Conservation (phyloP, 31 red algal species). For the Odonthalia washingtoniensis region DNA sequence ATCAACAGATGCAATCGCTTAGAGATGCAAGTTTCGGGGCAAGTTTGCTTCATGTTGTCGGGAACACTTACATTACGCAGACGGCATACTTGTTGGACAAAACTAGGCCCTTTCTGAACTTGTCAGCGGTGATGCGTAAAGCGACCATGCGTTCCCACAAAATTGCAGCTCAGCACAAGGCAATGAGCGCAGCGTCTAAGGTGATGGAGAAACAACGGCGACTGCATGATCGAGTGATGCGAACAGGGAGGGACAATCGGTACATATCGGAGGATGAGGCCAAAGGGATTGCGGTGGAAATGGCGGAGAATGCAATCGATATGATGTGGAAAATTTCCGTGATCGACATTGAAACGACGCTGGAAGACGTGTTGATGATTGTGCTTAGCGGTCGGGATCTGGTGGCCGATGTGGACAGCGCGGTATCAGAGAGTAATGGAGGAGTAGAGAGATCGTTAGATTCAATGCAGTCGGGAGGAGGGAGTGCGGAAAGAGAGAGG, state of each 20-base stretch:
- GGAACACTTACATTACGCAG: conserved; percentile 65
- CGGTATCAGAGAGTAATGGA: neutral
- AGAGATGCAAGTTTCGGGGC: conserved; percentile 76
- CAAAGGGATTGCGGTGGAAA: conserved; percentile 66
- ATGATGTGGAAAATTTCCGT: conserved; percentile 88
- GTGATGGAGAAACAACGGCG: conserved; percentile 71
- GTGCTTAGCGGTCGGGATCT: conserved; percentile 79
- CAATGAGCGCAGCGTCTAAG: conserved; percentile 55
- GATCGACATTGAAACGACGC: conserved; percentile 83
- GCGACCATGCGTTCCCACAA: conserved; percentile 67
- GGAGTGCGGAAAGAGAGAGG: no score
- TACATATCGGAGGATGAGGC: conserved; percentile 75
- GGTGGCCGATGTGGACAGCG: conserved; percentile 26
- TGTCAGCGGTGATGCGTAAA: conserved; percentile 62
- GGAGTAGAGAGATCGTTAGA: conserved; percentile 9
- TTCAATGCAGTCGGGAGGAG: neutral
- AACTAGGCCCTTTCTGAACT: conserved; percentile 52
- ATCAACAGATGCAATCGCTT: conserved; percentile 55
- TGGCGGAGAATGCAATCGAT: conserved; percentile 79
- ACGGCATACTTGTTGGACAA: conserved; percentile 64
- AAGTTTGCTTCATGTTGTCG: conserved; percentile 58
- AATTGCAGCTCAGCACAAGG: conserved; percentile 67
- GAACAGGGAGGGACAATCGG: conserved; percentile 42
- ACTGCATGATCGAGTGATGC: conserved; percentile 68
- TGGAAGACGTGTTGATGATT: conserved; percentile 72